A percentile compares a stretch with the other conserved stretches of the same genome.
Evolutionary conservation across 2,329 filamentous ascomycete genomes (phyloP).

Genomic region (Ophiostoma sp.): DNA sequence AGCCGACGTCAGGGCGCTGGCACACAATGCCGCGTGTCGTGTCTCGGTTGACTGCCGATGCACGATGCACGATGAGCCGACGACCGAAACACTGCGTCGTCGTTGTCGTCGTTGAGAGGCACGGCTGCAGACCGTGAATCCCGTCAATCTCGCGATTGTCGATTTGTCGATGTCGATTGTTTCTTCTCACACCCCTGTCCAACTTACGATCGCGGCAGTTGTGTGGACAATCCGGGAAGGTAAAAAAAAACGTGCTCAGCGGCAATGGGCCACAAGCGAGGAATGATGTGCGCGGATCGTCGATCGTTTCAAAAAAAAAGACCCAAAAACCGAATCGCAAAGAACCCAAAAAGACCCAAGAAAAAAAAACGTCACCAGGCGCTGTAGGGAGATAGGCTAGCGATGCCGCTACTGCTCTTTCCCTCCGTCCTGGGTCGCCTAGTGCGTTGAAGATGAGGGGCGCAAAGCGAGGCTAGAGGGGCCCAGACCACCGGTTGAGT

Average conservation of each 20-base stretch:
- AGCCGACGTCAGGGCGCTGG: not conserved
- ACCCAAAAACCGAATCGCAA: not conserved
- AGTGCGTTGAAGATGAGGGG: conserved; percentile 9
- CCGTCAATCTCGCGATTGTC: not conserved
- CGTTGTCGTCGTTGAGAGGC: not conserved
- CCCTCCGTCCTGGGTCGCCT: not conserved
- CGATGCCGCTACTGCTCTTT: not conserved
- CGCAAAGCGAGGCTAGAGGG: not conserved
- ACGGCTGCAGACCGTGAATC: too few species aligned
- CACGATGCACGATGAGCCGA: not conserved
- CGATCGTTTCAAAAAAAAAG: not conserved
- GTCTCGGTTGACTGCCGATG: not conserved
- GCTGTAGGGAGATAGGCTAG: not conserved
- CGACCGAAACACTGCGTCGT: not conserved
- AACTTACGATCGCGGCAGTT: not conserved
- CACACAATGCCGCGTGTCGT: not conserved
- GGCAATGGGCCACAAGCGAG: not conserved
- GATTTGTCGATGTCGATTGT: not conserved
- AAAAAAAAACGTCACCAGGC: conserved; percentile 12
- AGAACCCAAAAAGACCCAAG: not conserved
- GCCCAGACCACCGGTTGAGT: not conserved
- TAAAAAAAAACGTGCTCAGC: not conserved
- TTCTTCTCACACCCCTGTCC: not conserved
- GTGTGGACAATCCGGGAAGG: not conserved
- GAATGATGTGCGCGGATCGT: not conserved